These are phyloP conservation scores for Pythium myriotylum DNA, from an alignment of 352 stramenopile species.

Conservation along the genomic window DNA sequence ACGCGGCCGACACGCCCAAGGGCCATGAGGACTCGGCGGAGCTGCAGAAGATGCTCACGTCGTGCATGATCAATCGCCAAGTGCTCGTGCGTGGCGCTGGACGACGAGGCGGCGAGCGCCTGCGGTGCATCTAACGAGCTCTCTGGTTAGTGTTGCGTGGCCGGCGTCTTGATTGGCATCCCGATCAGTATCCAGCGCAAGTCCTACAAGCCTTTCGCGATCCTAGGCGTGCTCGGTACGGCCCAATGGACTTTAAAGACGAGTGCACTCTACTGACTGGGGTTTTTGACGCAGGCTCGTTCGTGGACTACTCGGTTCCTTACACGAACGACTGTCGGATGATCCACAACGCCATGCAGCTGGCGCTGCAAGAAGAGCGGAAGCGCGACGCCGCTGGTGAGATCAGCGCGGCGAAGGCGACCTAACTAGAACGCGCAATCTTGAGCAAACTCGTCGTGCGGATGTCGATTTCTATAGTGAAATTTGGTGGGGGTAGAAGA, in stretches of 20 bases:
- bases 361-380: conserved; percentile 66
- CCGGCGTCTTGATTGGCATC: conserved; percentile 78
- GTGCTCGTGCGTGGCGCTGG: conserved; percentile 53
- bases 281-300: conserved; percentile 50
- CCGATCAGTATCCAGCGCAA: conserved; percentile 83
- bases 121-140: too few species aligned
- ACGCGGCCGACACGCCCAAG: conserved; percentile 48
- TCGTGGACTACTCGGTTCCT: conserved; percentile 84
- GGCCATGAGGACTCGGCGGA: conserved; percentile 69
- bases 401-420: conserved; percentile 9
- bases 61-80: conserved; percentile 85
- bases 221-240: conserved; percentile 75
- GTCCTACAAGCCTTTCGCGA: conserved; percentile 78
- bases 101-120: too few species aligned
- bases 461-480: too few species aligned
- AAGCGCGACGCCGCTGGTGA: conserved; percentile 36
- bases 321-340: conserved; percentile 82
- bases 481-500: too few species aligned
- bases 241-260: too few species aligned
- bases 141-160: conserved; percentile 61
- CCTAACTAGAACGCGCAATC: not conserved
- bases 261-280: not conserved
- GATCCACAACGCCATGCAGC: conserved; percentile 78
- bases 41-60: conserved; percentile 84
- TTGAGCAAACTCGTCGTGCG: too few species aligned